Conservation (phyloP, 768 basidiomycete genomes). For the Chalciporus chontae region DNA sequence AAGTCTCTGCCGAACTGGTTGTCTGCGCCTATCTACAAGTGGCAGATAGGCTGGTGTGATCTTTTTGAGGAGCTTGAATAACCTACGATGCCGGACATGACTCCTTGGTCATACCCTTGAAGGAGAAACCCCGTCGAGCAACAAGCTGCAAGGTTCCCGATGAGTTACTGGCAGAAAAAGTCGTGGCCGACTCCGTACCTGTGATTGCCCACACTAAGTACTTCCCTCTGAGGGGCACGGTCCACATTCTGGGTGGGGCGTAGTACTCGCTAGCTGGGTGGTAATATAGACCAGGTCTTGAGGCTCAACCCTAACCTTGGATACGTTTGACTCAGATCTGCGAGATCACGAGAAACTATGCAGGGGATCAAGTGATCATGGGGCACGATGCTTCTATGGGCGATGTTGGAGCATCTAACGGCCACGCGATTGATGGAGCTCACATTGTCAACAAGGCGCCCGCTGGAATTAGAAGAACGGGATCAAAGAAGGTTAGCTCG, state of each 20-base stretch:
- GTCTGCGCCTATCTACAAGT: constrained; percentile 36
- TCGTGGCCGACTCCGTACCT: constrained; percentile 20
- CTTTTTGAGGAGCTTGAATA: not conserved
- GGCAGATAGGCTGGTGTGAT: not conserved
- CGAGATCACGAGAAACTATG: not conserved
- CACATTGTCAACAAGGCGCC: no score
- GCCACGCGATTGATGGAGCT: not conserved
- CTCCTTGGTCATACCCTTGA: constrained; percentile 36
- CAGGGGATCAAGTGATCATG: not conserved
- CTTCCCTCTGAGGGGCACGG: constrained; percentile 34
- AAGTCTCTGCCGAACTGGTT: constrained; percentile 40
- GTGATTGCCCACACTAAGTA: constrained; percentile 39
- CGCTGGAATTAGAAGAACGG: not conserved
- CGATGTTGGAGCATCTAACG: not conserved
- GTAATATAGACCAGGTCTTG: not conserved
- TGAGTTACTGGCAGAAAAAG: no score
- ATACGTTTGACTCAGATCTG: not conserved
- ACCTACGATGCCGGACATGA: constrained; percentile 40
- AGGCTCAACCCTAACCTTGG: not conserved
- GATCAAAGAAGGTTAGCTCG: not conserved
- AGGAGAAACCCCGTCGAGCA: constrained; percentile 41
- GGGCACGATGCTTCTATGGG: not conserved
- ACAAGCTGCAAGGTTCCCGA: constrained; percentile 26
- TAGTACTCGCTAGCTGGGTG: not conserved
- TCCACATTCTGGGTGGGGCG: constrained; percentile 30